Percentiles rank a stretch among this genome's conserved stretches.
These are phyloP conservation scores for Fraxinus greggii DNA, from an alignment of 305 asterid genomes.

Conservation along the genomic window DNA sequence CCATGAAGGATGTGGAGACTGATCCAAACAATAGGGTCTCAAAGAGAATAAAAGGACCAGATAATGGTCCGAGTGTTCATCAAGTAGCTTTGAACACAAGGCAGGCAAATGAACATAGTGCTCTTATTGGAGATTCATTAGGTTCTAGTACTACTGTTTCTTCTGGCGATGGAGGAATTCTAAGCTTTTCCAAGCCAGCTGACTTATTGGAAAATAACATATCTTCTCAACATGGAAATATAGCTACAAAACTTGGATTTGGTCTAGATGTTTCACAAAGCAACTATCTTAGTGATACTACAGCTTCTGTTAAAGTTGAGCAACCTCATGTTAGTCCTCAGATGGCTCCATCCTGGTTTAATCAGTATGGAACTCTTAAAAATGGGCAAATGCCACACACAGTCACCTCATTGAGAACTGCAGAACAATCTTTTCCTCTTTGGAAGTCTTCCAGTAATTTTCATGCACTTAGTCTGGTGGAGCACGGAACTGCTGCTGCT, in stretches of 20 bases:
- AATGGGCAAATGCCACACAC: conserved; percentile 47
- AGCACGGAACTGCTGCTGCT: conserved; percentile 1
- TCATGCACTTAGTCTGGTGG: conserved; percentile 39
- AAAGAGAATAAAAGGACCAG: conserved; percentile 52
- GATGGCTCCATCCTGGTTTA: conserved; percentile 77
- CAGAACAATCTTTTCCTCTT: conserved; percentile 40
- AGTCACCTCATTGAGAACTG: conserved; percentile 34
- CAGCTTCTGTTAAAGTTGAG: background rate
- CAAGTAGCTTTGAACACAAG: conserved; percentile 32
- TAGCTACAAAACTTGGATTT: conserved; percentile 36
- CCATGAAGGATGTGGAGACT: conserved; percentile 39
- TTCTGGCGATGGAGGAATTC: conserved; percentile 44
- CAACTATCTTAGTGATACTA: conserved; percentile 15
- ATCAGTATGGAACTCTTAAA: conserved; percentile 50
- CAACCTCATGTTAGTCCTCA: conserved; percentile 35
- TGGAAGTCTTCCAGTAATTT: conserved; percentile 41
- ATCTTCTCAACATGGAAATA: conserved; percentile 41
- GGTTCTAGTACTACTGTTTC: conserved; percentile 37
- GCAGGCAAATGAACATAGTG: conserved; percentile 36
- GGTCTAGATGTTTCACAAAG: conserved; percentile 42
- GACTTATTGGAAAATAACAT: conserved; percentile 37
- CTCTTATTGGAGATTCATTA: conserved; percentile 34
- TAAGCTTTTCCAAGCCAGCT: conserved; percentile 35
- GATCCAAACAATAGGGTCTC: conserved; percentile 55
- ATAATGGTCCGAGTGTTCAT: conserved; percentile 35